These are phyloP conservation scores for Casaregolazyma lundiana DNA, from an alignment of 1,139 yeast genomes.

Conservation along the genomic window DNA sequence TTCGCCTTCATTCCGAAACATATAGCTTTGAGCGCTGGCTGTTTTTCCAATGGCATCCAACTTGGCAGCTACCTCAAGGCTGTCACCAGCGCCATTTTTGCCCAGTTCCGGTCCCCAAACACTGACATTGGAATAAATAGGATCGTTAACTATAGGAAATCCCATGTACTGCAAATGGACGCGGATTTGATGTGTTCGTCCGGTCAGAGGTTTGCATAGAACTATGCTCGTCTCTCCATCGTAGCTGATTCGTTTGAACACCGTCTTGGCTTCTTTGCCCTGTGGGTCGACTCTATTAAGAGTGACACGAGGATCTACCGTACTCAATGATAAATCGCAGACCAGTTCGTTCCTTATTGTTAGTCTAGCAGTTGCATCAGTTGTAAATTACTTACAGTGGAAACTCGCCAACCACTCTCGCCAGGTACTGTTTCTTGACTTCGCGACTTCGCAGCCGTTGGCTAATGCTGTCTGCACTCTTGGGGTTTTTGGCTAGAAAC, in stretches of 20 bases:
- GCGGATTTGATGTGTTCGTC: slow-evolving; percentile 91
- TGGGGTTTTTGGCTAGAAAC: slow-evolving; percentile 82
- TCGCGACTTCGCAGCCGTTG: slow-evolving; percentile 69
- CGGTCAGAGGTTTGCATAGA: slow-evolving; percentile 79
- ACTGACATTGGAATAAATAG: slow-evolving; percentile 62
- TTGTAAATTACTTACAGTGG: slow-evolving; percentile 40
- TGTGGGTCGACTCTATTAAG: slow-evolving; percentile 62
- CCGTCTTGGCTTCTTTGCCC: slow-evolving; percentile 57
- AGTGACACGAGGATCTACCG: slow-evolving; percentile 75
- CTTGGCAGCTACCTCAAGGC: slow-evolving; percentile 41
- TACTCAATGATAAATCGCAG: slow-evolving; percentile 65
- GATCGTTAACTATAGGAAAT: slow-evolving; percentile 91
- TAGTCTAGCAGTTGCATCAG: neutral
- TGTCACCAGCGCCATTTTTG: slow-evolving; percentile 47
- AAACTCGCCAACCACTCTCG: slow-evolving; percentile 82
- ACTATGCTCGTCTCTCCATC: slow-evolving; percentile 68
- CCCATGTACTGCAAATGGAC: slow-evolving; percentile 88
- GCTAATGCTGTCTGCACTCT: slow-evolving; percentile 75
- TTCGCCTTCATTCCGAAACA: slow-evolving; percentile 50
- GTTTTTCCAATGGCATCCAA: slow-evolving; percentile 68
- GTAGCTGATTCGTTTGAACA: slow-evolving; percentile 54
- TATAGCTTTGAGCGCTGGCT: slow-evolving; percentile 64
- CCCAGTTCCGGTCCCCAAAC: slow-evolving; percentile 73
- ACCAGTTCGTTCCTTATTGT: slow-evolving; percentile 37
- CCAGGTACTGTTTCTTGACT: slow-evolving; percentile 78